Percentiles rank a stretch among this genome's conserved stretches.
Evolutionary conservation across 805 yeast species (phyloP).

Genomic region (Barnettozyma botsteinii): DNA sequence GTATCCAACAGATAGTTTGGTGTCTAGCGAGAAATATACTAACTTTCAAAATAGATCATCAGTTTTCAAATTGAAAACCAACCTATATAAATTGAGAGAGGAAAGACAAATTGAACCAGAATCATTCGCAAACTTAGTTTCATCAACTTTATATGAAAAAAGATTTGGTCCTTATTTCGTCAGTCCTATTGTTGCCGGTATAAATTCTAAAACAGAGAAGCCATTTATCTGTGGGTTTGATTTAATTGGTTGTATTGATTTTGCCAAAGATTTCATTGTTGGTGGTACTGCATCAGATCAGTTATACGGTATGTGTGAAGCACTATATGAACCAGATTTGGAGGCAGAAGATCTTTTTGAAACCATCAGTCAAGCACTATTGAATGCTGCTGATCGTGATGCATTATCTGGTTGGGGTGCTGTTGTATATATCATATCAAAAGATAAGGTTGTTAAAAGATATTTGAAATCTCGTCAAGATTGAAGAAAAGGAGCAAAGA

Average conservation of each 20-base stretch:
- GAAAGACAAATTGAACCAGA: conserved; percentile 91
- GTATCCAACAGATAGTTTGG: neutral
- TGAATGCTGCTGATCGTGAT: conserved; percentile 96
- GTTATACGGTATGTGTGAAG: conserved; percentile 97
- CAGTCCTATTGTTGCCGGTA: conserved; percentile 95
- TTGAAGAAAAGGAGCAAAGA: conserved; percentile 27
- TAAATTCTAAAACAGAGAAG: conserved; percentile 70
- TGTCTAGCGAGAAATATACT: neutral
- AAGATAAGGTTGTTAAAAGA: conserved; percentile 85
- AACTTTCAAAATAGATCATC: conserved; percentile 37
- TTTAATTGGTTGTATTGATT: conserved; percentile 93
- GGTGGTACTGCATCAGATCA: conserved; percentile 97
- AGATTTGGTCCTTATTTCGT: conserved; percentile 96
- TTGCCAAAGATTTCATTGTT: conserved; percentile 89
- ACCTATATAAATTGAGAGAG: conserved; percentile 83
- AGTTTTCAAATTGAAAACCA: conserved; percentile 76
- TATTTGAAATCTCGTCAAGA: conserved; percentile 94
- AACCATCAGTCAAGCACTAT: conserved; percentile 86
- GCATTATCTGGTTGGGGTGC: conserved; percentile 99
- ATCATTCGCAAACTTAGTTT: conserved; percentile 87
- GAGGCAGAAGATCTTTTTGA: conserved; percentile 95
- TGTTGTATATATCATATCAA: conserved; percentile 83
- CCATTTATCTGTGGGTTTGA: conserved; percentile 97
- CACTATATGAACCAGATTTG: conserved; percentile 87
- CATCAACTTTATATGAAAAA: conserved; percentile 82